Evolutionary conservation across 2,329 filamentous ascomycete species (phyloP).

Genomic region (Cladophialophora yegresii): DNA sequence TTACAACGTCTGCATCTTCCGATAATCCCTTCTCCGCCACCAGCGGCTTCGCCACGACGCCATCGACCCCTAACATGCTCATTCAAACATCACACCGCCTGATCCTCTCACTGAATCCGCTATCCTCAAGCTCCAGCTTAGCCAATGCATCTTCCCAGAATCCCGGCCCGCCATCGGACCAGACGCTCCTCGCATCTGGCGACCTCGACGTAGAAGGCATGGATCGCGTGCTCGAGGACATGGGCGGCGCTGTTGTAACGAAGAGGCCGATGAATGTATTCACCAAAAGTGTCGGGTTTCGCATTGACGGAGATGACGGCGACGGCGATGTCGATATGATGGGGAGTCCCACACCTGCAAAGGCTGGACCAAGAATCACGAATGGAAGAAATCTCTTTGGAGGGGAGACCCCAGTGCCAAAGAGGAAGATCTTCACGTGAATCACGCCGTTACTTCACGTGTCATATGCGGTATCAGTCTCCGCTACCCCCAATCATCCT

Average conservation of each 20-base stretch:
- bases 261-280: conserved; percentile 27
- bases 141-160: conserved; percentile 19
- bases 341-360: conserved; percentile 26
- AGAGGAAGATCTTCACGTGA: conserved; percentile 29
- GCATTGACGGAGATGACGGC: conserved; percentile 19
- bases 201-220: conserved; percentile 53
- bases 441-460: neutral
- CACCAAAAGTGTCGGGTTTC: conserved; percentile 23
- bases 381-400: conserved; percentile 9
- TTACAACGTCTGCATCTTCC: conserved; percentile 7
- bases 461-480: neutral
- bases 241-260: conserved; percentile 36
- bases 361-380: conserved; percentile 15
- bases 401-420: conserved; percentile 7
- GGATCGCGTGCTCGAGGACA: conserved; percentile 50
- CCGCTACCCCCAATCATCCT: neutral
- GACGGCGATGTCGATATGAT: conserved; percentile 28
- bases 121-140: conserved; percentile 11
- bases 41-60: conserved; percentile 14
- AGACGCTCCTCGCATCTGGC: conserved; percentile 46
- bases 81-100: conserved; percentile 29
- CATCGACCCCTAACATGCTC: conserved; percentile 28
- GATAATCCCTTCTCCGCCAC: neutral
- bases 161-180: conserved; percentile 38
- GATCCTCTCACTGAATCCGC: conserved; percentile 27